Base-by-base conservation (phyloP, 1,284 basidiomycete species). In the Neolentinus lepideus region DNA sequence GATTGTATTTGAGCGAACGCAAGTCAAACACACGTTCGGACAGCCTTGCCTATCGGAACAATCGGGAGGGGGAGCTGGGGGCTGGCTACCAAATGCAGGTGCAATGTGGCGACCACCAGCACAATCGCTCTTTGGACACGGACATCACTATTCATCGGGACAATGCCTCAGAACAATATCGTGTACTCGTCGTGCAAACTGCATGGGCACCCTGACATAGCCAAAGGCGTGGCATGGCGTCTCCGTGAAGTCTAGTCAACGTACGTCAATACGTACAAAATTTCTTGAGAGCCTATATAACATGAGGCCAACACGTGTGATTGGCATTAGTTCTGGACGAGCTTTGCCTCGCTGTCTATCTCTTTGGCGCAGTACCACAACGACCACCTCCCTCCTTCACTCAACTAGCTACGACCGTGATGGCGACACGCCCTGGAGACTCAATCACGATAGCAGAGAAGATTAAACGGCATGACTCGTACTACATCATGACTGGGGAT, bases 401-500 rank as follows among this genome's bases (percentile, higher is more conserved):
- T 56, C 56, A 61, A 53, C 55, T 62, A 60, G 46, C 45, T 58
- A 58, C 29, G 51, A 60, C 35, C 63, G 58, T 54, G 57, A 61
- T 21, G 51, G 61, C 50, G 60, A 66, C 9, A 60, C 61, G 64
- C 26, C 61, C 66, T 51, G 67, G 66, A 29, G 69, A 71, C 33
- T 75, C 64, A 33, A 60, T 62, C 38, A 31, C 29, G 16, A n/a
- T 43, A 16, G 57, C 62, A 51, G 70, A 71, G 56, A 66, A 67
- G 57, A 59, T 67, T 33, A 61, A 64, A 54, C 62, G 69, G 54
- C 69, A 81, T 63, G 71, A 75, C 2, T 67, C 75, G 47, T 85
- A 76, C 56, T 85, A 81, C 58, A 63, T 85, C 14, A 70, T 72
- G 52, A 75, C 77, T 0, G 83, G 76, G 0, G 83, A 84, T 59